These are phyloP conservation scores for Naganishia sp. DNA, from an alignment of 1,284 basidiomycete genomes.

Conservation along the genomic window DNA sequence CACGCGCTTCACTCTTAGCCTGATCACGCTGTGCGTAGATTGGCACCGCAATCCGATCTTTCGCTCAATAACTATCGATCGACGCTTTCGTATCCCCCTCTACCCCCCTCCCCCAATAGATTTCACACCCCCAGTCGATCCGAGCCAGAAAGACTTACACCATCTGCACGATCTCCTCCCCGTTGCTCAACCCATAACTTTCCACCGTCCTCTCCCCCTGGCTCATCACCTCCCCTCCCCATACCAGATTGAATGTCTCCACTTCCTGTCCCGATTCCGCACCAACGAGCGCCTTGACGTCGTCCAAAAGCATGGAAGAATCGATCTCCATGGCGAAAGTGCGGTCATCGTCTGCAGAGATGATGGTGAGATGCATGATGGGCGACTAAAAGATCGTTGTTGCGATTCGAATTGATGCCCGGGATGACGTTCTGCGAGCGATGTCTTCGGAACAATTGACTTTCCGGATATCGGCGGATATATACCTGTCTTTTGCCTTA, in stretches of 20 bases:
- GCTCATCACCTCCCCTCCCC: conserved; percentile 44
- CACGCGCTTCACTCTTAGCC: too few species aligned
- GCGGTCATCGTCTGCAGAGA: conserved; percentile 66
- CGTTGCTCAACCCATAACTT: conserved; percentile 45
- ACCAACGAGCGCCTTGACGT: conserved; percentile 83
- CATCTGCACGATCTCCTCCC: conserved; percentile 45
- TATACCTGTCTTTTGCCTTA: too few species aligned
- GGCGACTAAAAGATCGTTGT: neutral
- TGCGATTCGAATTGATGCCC: neutral
- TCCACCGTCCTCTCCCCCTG: conserved; percentile 40
- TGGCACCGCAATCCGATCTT: too few species aligned
- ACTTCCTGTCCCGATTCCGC: conserved; percentile 63
- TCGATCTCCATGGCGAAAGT: conserved; percentile 79
- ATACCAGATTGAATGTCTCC: conserved; percentile 33
- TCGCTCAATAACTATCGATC: too few species aligned
- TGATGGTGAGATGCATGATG: conserved; percentile 77
- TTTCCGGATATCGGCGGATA: too few species aligned
- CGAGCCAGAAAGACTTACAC: conserved; percentile 37
- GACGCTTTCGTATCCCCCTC: too few species aligned
- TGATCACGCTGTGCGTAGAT: too few species aligned
- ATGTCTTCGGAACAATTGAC: too few species aligned
- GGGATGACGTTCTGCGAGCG: neutral
- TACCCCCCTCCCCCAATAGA: too few species aligned
- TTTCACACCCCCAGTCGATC: neutral
- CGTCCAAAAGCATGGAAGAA: conserved; percentile 80